phyloP scores from a whole-genome alignment of 2,329 filamentous ascomycete species.

The Colletotrichum agaves region DNA sequence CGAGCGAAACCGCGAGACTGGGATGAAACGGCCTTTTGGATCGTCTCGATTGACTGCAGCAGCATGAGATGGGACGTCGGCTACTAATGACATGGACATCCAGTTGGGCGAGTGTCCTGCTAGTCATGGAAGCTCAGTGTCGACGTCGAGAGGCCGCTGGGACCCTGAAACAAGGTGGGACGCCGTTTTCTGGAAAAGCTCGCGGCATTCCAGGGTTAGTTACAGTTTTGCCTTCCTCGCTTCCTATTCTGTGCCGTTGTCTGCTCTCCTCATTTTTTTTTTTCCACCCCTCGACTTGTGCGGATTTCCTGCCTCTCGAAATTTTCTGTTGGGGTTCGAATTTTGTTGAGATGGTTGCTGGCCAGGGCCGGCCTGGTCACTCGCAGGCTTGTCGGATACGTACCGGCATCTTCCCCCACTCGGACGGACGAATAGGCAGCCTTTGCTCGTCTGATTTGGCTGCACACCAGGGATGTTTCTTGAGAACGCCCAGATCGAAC shows the following conservation, averaged over 20 bases:
- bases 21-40: slow-evolving; percentile 26
- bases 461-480: slow-evolving; percentile 8
- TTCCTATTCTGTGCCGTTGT: slow-evolving; percentile 7
- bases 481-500: not conserved
- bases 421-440: slow-evolving; percentile 7
- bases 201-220: slow-evolving; percentile 23
- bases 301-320: slow-evolving; percentile 13
- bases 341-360: slow-evolving; percentile 35
- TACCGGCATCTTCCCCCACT: slow-evolving; percentile 18
- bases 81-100: no score
- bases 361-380: slow-evolving; percentile 35
- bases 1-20: slow-evolving; percentile 32
- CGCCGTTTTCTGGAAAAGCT: slow-evolving; percentile 37
- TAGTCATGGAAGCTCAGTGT: not conserved
- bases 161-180: slow-evolving; percentile 36
- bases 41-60: not conserved
- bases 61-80: not conserved
- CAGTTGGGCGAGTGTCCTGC: no score
- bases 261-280: slow-evolving; percentile 1
- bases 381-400: slow-evolving; percentile 23
- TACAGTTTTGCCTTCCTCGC: slow-evolving; percentile 18
- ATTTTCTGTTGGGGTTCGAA: slow-evolving; percentile 36
- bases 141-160: not conserved
- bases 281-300: not conserved
- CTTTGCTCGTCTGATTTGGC: slow-evolving; percentile 5